A percentile compares a stretch with the other conserved stretches of the same genome.
phyloP scores from a whole-genome alignment of 495 filamentous ascomycete genomes.

The Hypomontagnella monticulosa region DNA sequence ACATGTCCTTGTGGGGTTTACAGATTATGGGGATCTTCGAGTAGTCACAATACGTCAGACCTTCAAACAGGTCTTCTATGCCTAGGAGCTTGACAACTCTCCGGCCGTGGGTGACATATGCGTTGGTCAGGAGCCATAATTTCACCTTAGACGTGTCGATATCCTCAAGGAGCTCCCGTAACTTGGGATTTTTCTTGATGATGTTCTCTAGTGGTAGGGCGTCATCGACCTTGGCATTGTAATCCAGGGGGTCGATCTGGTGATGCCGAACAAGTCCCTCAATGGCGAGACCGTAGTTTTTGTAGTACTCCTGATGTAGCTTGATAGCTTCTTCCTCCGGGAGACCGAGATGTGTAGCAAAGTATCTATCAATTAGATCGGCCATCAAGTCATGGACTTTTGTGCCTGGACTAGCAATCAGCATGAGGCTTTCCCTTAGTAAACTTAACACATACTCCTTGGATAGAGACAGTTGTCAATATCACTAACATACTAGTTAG shows the following conservation, averaged over 20 bases:
- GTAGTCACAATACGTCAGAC: slow-evolving; percentile 94
- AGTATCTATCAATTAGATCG: slow-evolving; percentile 81
- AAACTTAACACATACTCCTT: slow-evolving; percentile 60
- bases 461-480: slow-evolving; percentile 95
- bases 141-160: slow-evolving; percentile 83
- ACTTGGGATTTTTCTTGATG: slow-evolving; percentile 76
- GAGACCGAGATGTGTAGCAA: slow-evolving; percentile 79
- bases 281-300: slow-evolving; percentile 95
- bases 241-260: slow-evolving; percentile 93
- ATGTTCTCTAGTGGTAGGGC: slow-evolving; percentile 87
- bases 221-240: slow-evolving; percentile 95
- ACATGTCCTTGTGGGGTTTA: slow-evolving; percentile 88
- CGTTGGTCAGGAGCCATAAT: slow-evolving; percentile 95
- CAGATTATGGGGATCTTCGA: slow-evolving; percentile 71
- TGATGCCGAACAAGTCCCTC: slow-evolving; percentile 93
- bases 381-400: slow-evolving; percentile 81
- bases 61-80: slow-evolving; percentile 89
- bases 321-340: slow-evolving; percentile 74
- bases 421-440: slow-evolving; percentile 3
- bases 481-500: slow-evolving; percentile 60
- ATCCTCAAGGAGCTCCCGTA: slow-evolving; percentile 80
- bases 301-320: slow-evolving; percentile 92
- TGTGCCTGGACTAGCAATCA: slow-evolving; percentile 56
- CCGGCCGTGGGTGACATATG: slow-evolving; percentile 87
- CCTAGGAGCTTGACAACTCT: slow-evolving; percentile 82